phyloP scores from a whole-genome alignment of 345 rosid genomes.

The Combretum micranthum region DNA sequence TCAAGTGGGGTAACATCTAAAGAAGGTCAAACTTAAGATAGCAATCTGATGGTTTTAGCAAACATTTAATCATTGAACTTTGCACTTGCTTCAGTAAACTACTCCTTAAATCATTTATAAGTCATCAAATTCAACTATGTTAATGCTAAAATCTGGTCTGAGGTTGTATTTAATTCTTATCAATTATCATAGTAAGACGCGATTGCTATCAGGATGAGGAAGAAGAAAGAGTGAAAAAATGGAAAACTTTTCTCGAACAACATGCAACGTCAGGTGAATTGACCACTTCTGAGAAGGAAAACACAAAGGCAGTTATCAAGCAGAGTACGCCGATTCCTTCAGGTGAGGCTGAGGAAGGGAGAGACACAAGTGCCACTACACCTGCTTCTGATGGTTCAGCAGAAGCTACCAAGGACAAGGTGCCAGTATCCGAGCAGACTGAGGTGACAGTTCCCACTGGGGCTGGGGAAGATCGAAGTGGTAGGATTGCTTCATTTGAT shows the following conservation, averaged over 20 bases:
- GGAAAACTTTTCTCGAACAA: constrained; percentile 66
- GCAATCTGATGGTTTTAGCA: not conserved
- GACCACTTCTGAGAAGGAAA: constrained; percentile 15
- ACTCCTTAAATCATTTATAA: too few relatives aligned
- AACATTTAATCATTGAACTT: not conserved
- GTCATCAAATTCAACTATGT: too few relatives aligned
- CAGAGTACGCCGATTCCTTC: constrained; percentile 16
- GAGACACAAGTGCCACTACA: constrained; percentile 19
- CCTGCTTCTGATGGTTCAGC: constrained; percentile 20
- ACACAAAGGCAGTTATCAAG: constrained; percentile 13
- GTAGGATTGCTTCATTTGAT: not conserved
- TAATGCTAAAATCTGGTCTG: too few relatives aligned
- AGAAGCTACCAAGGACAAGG: not conserved
- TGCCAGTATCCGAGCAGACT: too few relatives aligned
- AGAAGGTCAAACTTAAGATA: too few relatives aligned
- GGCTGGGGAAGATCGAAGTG: not conserved
- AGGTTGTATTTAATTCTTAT: too few relatives aligned
- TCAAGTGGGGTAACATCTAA: too few relatives aligned
- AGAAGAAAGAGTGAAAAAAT: constrained; percentile 65
- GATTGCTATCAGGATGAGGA: constrained; percentile 72
- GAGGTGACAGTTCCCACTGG: not conserved
- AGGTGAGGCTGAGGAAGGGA: constrained; percentile 18
- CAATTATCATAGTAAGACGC: constrained; percentile 2
- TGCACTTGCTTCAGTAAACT: not conserved
- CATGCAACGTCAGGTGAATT: constrained; percentile 21